These are phyloP conservation scores for Debaryomyces castellii DNA, from an alignment of 805 yeast genomes.

Conservation along the genomic window DNA sequence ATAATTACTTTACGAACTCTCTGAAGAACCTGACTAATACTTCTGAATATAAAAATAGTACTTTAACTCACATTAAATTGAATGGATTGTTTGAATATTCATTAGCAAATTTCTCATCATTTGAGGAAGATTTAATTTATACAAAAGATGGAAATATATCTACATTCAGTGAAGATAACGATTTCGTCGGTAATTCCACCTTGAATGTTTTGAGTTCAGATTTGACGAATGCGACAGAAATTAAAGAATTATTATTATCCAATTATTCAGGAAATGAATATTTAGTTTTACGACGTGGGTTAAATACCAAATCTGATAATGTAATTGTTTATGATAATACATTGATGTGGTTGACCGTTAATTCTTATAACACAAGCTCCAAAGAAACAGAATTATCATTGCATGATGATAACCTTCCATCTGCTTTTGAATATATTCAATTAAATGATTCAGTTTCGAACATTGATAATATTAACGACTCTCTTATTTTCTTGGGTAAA, in stretches of 20 bases:
- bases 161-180: slow-evolving; percentile 28
- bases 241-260: slow-evolving; percentile 29
- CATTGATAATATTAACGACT: slow-evolving; percentile 18
- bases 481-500: slow-evolving; percentile 29
- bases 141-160: slow-evolving; percentile 15
- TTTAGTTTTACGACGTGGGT: slow-evolving; percentile 49
- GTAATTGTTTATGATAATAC: slow-evolving; percentile 26
- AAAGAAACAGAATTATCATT: slow-evolving; percentile 25
- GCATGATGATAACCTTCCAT: slow-evolving; percentile 9
- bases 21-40: slow-evolving; percentile 14
- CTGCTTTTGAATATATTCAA: slow-evolving; percentile 15
- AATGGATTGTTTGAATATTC: slow-evolving; percentile 87
- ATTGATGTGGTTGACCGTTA: slow-evolving; percentile 25
- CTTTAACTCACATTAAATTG: slow-evolving; percentile 36
- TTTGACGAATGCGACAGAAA: slow-evolving; percentile 29
- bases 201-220: slow-evolving; percentile 35
- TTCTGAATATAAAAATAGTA: slow-evolving; percentile 24
- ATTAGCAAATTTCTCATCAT: slow-evolving; percentile 56
- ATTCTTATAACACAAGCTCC: slow-evolving; percentile 29
- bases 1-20: slow-evolving; percentile 30
- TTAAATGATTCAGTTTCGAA: slow-evolving; percentile 30
- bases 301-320: slow-evolving; percentile 35
- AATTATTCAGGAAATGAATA: slow-evolving; percentile 25
- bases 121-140: slow-evolving; percentile 27
- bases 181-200: slow-evolving; percentile 41